A percentile compares a stretch with the other conserved stretches of the same genome.
Conservation (phyloP, 2,329 filamentous ascomycete species). For the Ascochyta lentis region DNA sequence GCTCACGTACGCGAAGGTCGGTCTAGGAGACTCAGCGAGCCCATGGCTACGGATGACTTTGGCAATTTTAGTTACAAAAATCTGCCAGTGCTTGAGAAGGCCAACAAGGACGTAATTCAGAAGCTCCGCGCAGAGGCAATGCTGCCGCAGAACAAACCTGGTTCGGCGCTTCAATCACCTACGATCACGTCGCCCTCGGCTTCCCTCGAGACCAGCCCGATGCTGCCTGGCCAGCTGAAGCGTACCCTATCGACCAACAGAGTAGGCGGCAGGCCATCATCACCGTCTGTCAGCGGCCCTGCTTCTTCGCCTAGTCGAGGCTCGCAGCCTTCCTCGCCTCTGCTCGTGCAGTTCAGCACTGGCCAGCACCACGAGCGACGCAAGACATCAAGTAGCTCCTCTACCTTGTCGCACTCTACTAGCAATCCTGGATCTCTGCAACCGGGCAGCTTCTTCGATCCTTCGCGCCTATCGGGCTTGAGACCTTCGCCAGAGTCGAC, state of each 20-base stretch:
- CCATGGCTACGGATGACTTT: conserved; percentile 88
- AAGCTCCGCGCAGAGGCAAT: conserved; percentile 92
- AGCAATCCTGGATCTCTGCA: conserved; percentile 67
- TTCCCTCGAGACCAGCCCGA: conserved; percentile 83
- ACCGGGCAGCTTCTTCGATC: conserved; percentile 74
- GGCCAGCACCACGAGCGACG: conserved; percentile 81
- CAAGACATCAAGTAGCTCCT: conserved; percentile 91
- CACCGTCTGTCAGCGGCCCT: conserved; percentile 80
- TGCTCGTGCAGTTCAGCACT: conserved; percentile 96
- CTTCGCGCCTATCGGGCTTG: conserved; percentile 64
- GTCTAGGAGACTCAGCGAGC: conserved; percentile 87
- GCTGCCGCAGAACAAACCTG: conserved; percentile 66
- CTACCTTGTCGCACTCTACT: conserved; percentile 81
- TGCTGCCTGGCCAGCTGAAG: conserved; percentile 80
- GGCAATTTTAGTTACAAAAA: conserved; percentile 98
- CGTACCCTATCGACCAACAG: conserved; percentile 84
- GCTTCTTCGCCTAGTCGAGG: conserved; percentile 87
- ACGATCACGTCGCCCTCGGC: conserved; percentile 62
- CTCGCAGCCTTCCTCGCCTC: conserved; percentile 83
- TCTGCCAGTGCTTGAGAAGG: conserved; percentile 92
- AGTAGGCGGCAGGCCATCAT: conserved; percentile 73
- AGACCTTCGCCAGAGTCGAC: conserved; percentile 61
- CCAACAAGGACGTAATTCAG: conserved; percentile 98
- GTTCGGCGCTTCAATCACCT: conserved; percentile 51
- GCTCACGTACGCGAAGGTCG: conserved; percentile 93